Percentiles rank a stretch among this genome's conserved stretches.
phyloP scores from a whole-genome alignment of 495 filamentous ascomycete genomes.

The Daldinia grandis region DNA sequence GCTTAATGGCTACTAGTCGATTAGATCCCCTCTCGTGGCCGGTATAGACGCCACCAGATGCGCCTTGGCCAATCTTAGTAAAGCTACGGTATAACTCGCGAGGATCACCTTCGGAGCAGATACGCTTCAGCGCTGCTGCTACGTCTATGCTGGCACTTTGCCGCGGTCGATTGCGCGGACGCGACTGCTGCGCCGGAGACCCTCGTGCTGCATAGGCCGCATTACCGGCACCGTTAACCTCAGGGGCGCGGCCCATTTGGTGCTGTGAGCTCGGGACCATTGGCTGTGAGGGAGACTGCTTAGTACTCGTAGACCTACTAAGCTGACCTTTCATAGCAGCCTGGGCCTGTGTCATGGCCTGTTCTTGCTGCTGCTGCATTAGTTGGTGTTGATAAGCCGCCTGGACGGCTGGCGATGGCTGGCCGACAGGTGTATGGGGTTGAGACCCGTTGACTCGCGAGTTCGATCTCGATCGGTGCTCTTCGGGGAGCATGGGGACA shows the following conservation, averaged over 20 bases:
- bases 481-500: constrained; percentile 62
- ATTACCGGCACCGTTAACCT: constrained; percentile 65
- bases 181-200: constrained; percentile 61
- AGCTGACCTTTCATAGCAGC: constrained; percentile 64
- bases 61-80: constrained; percentile 96
- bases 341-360: constrained; percentile 78
- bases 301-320: constrained; percentile 71
- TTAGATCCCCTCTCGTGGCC: constrained; percentile 86
- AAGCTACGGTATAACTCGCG: constrained; percentile 85
- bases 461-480: constrained; percentile 63
- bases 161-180: constrained; percentile 78
- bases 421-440: constrained; percentile 50
- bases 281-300: constrained; percentile 55
- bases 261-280: constrained; percentile 65
- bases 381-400: constrained; percentile 73
- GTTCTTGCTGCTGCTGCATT: constrained; percentile 75
- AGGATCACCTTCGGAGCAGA: constrained; percentile 89
- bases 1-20: constrained; percentile 94
- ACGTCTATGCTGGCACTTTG: constrained; percentile 82
- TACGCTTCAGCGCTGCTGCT: constrained; percentile 79
- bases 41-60: constrained; percentile 94
- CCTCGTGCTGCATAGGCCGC: constrained; percentile 52
- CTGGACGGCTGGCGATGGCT: constrained; percentile 47
- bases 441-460: constrained; percentile 60
- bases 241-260: constrained; percentile 60